Evolutionary conservation across 1,139 yeast species (phyloP).

Genomic region (Scheffersomyces segobiensis): DNA sequence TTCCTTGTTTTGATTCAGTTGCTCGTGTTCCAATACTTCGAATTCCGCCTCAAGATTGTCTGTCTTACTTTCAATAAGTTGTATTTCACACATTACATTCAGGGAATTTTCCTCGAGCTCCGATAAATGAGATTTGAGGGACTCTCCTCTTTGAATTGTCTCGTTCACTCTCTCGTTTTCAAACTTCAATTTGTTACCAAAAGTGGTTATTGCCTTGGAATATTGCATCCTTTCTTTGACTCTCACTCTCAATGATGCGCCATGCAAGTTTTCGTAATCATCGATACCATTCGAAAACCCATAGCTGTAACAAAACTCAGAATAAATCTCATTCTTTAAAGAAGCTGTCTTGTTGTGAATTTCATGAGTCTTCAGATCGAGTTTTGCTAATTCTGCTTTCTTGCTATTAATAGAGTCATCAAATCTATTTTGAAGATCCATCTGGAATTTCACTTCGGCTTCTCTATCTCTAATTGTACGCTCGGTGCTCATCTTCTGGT

Average conservation of each 20-base stretch:
- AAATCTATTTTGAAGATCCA: conserved; percentile 19
- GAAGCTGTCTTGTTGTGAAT: conserved; percentile 28
- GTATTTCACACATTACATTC: conserved; percentile 30
- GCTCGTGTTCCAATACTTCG: conserved; percentile 45
- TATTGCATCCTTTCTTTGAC: conserved; percentile 66
- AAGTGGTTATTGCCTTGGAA: conserved; percentile 58
- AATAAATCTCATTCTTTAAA: conserved; percentile 49
- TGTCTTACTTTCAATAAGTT: conserved; percentile 34
- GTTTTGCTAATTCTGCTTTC: conserved; percentile 24
- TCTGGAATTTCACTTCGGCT: conserved; percentile 57
- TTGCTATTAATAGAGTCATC: conserved; percentile 17
- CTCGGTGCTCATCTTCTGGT: conserved; percentile 49
- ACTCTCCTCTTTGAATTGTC: conserved; percentile 44
- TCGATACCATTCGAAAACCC: conserved; percentile 54
- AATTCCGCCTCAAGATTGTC: conserved; percentile 52
- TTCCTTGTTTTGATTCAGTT: conserved; percentile 20
- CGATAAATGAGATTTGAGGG: conserved; percentile 32
- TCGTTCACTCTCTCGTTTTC: conserved; percentile 59
- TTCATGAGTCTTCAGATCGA: conserved; percentile 27
- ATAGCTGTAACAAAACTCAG: conserved; percentile 53
- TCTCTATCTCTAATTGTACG: conserved; percentile 55
- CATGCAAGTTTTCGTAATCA: conserved; percentile 71
- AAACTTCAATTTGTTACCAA: conserved; percentile 63
- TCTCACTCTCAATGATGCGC: conserved; percentile 57
- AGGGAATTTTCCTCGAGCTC: conserved; percentile 34